Evolutionary conservation across 169 alveolate genomes (phyloP), one percentile per base, ranked within the genome.

Genomic region (Amoebophrya sp.): DNA sequence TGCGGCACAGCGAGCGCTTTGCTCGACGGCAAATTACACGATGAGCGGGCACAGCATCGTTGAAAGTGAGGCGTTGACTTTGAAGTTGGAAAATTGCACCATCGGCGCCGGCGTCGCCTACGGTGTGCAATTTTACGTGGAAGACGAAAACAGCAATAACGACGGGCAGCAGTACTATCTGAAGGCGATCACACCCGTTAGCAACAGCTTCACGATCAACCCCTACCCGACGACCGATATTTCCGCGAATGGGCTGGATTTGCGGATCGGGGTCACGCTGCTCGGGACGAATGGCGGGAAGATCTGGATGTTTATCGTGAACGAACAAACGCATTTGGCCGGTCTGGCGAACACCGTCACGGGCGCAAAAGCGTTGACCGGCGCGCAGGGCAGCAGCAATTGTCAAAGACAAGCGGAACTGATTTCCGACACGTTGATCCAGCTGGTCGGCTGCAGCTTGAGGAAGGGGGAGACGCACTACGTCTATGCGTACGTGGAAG

Each of bases 401-500:
- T 66, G 83, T 66, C 83, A 66, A 25, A 2, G 83, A 7, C 7
- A 2, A 0, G 83, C 32, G 32, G 83, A 66, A 25, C 35, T 66
- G 83, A 66, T 66, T 25, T 66, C 83, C 35, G 83, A 66, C 83
- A 66, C 83, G 29, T 25, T 66, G 35, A n/a, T 66, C 29, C 83
- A 66, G 35, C 35, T 66, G 83, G 83, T 66, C 83, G 83, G 83
- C 35, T 66, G 83, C 83, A 25, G 10, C 35, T n/a, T 66, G 83
- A 2, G 83, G 10, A 66, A 66, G 35, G 91, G 91, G 32, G 66
- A 89, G 40, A 25, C 33, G 2, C 55, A 89, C 40, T 53, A 89
- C 77, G 41, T 89, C 41, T 89, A 40, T 77, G 77, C 40, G 40
- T 89, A 89, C 77, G 91, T 89, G 25, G 91, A 89, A 54, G 91